A percentile compares a stretch with the other conserved stretches of the same genome.
These are phyloP conservation scores for Jacaranda mimosifolia DNA, from an alignment of 257 asterid species.

Conservation along the genomic window DNA sequence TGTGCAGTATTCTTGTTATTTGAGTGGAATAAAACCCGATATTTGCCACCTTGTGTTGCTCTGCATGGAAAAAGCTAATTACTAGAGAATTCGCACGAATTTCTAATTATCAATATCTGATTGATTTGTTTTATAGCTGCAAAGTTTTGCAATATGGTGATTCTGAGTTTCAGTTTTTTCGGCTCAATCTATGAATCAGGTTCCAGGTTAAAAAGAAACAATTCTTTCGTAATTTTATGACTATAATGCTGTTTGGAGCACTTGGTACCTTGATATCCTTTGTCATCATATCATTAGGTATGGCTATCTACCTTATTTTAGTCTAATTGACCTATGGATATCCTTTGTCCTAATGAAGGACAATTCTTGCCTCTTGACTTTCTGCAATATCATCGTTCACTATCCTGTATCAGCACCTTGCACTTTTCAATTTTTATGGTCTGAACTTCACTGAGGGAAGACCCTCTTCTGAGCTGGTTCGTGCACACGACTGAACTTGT, in stretches of 20 bases:
- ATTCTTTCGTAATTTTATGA: slow-evolving; percentile 95
- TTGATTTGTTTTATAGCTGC: slow-evolving; percentile 30
- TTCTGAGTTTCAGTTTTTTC: slow-evolving; percentile 19
- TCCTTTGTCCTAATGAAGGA: slow-evolving; percentile 9
- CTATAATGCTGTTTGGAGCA: slow-evolving; percentile 92
- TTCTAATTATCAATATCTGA: slow-evolving; percentile 1
- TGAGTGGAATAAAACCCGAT: slow-evolving; percentile 10
- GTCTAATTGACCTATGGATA: slow-evolving; percentile 25
- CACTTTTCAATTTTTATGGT: slow-evolving; percentile 3
- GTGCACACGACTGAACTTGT: slow-evolving; percentile 4
- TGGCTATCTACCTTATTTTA: slow-evolving; percentile 31
- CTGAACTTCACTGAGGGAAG: slow-evolving; percentile 16
- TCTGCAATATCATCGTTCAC: slow-evolving; percentile 22
- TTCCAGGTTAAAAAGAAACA: slow-evolving; percentile 99
- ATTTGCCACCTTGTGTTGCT: slow-evolving; percentile 17
- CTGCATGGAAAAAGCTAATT: background rate
- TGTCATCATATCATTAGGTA: slow-evolving; percentile 84
- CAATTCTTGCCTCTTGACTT: slow-evolving; percentile 15
- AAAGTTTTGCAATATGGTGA: slow-evolving; percentile 28
- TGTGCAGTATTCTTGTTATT: slow-evolving; percentile 18
- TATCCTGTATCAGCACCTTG: slow-evolving; percentile 6
- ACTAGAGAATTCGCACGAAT: background rate
- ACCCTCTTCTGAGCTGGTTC: slow-evolving; percentile 22
- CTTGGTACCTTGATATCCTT: slow-evolving; percentile 96
- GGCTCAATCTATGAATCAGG: slow-evolving; percentile 57